Evolutionary conservation across 2,329 filamentous ascomycete genomes (phyloP).

Genomic region (Ophiostoma ulmi): DNA sequence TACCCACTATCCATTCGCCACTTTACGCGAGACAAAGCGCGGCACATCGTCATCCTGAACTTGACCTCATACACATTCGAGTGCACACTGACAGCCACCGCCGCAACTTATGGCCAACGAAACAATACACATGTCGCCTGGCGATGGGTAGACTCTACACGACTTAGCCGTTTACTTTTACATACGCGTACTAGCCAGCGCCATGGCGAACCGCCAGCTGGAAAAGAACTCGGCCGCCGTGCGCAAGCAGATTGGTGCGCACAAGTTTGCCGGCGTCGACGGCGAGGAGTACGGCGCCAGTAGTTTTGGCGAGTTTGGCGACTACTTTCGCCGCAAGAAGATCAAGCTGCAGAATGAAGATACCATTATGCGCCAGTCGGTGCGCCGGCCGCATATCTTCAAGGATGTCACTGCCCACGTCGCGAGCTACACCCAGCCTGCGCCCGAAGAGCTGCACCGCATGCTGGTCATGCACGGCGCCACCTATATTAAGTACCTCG

Average conservation of each 20-base stretch:
- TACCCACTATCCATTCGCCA: constrained; percentile 16
- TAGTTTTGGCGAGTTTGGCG: constrained; percentile 79
- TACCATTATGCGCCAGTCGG: constrained; percentile 66
- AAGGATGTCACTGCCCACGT: constrained; percentile 86
- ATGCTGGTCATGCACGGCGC: constrained; percentile 92
- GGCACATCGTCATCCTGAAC: constrained; percentile 14
- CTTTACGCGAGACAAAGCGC: constrained; percentile 25
- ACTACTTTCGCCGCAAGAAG: constrained; percentile 95
- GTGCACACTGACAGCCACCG: background rate
- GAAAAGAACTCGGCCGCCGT: constrained; percentile 60
- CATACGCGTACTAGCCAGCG: constrained; percentile 20
- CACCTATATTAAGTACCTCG: constrained; percentile 88
- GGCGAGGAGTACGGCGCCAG: constrained; percentile 90
- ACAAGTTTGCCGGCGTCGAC: constrained; percentile 72
- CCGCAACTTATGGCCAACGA: constrained; percentile 12
- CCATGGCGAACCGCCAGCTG: constrained; percentile 54
- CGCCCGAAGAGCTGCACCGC: constrained; percentile 79
- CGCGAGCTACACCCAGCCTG: constrained; percentile 93
- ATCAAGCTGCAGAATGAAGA: constrained; percentile 96
- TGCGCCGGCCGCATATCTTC: constrained; percentile 75
- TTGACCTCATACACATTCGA: background rate
- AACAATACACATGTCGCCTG: background rate
- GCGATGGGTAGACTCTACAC: constrained; percentile 16
- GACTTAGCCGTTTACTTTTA: background rate
- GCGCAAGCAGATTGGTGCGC: constrained; percentile 56